These are phyloP conservation scores for Thalassiosira hispida DNA, from an alignment of 352 stramenopile species.

Conservation along the genomic window DNA sequence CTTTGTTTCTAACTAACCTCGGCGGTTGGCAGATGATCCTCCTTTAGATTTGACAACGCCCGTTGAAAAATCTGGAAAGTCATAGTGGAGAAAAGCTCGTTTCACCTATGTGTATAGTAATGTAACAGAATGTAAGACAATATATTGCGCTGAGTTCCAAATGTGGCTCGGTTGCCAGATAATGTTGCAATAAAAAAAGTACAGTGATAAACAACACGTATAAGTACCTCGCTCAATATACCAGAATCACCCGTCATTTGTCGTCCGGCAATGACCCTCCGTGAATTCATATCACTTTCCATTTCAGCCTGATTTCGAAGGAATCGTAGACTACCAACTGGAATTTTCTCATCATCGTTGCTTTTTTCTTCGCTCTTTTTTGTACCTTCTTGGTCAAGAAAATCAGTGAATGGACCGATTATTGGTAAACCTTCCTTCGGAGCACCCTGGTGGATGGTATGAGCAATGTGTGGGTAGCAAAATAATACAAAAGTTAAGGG, in stretches of 20 bases:
- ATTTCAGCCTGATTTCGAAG: conserved; percentile 61
- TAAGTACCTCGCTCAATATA: conserved; percentile 55
- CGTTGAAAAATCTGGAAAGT: conserved; percentile 97
- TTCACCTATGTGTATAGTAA: conserved; percentile 26
- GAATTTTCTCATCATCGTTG: conserved; percentile 42
- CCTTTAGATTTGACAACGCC: conserved; percentile 82
- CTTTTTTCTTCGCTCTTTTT: background rate
- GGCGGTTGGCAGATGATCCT: conserved; percentile 43
- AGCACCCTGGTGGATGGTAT: conserved; percentile 24
- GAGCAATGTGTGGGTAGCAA: background rate
- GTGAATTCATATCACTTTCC: conserved; percentile 65
- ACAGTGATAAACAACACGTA: background rate
- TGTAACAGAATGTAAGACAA: background rate
- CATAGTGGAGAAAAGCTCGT: conserved; percentile 90
- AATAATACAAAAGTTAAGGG: background rate
- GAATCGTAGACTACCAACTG: conserved; percentile 64
- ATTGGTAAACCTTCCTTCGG: conserved; percentile 58
- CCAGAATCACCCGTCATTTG: conserved; percentile 70
- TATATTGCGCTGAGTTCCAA: background rate
- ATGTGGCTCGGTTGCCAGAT: background rate
- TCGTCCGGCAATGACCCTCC: conserved; percentile 57
- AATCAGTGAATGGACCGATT: conserved; percentile 46
- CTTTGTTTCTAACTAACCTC: conserved; percentile 32
- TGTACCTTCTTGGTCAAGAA: conserved; percentile 5
- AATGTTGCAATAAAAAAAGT: background rate